Percentiles rank a stretch among this genome's conserved stretches.
Evolutionary conservation across 2,329 filamentous ascomycete genomes (phyloP).

Genomic region (Tolypocladium nubicola): DNA sequence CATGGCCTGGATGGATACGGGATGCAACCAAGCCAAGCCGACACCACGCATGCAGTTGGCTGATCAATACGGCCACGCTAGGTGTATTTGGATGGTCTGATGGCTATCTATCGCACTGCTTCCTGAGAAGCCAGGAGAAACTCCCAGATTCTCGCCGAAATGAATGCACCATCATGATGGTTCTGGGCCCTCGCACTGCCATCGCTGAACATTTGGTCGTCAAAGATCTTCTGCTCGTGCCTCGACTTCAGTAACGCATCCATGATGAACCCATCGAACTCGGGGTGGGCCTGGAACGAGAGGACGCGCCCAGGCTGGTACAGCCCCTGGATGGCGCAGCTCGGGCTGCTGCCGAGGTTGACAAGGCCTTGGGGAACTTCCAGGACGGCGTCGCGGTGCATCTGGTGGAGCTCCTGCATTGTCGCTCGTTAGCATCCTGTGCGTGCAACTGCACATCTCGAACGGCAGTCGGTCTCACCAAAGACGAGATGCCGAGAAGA

Average conservation of each 20-base stretch:
- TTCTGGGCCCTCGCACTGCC: conserved; percentile 14
- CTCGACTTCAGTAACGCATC: conserved; percentile 16
- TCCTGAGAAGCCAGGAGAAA: conserved; percentile 6
- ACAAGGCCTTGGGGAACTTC: conserved; percentile 23
- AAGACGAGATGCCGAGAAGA: conserved; percentile 19
- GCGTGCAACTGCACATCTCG: not conserved
- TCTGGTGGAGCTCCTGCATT: conserved; percentile 25
- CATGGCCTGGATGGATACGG: not conserved
- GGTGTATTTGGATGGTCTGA: not conserved
- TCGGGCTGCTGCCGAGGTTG: conserved; percentile 25
- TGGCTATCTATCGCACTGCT: not conserved
- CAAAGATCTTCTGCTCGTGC: conserved; percentile 14
- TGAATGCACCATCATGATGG: conserved; percentile 16
- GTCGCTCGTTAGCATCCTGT: not conserved
- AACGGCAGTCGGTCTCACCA: conserved; percentile 7
- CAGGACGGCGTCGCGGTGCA: conserved; percentile 32
- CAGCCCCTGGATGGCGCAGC: conserved; percentile 28
- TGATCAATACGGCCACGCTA: not conserved
- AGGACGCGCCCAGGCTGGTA: conserved; percentile 24
- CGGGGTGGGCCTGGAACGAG: conserved; percentile 32
- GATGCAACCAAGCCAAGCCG: not conserved
- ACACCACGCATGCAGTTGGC: not conserved
- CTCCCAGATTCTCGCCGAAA: conserved; percentile 16
- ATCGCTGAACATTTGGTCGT: conserved; percentile 14
- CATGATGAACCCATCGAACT: conserved; percentile 28